These are phyloP conservation scores for Trichoderma simmonsii DNA, from an alignment of 2,329 filamentous ascomycete species.

Conservation along the genomic window DNA sequence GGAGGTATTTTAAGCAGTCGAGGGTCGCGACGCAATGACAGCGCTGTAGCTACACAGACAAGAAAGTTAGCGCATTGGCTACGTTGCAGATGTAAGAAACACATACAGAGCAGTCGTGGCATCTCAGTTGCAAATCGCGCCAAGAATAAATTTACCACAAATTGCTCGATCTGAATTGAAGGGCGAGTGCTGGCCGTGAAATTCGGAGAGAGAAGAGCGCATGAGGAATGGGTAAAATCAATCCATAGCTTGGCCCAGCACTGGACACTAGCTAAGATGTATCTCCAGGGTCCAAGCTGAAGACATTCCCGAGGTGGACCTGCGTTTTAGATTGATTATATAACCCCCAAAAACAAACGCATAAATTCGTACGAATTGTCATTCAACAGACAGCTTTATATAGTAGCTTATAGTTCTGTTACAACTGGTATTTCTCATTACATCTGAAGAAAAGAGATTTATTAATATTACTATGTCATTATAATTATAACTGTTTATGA, in stretches of 20 bases:
- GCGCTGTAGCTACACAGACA: conserved; percentile 49
- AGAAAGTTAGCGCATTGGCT: background rate
- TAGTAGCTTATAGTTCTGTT: background rate
- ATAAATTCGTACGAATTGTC: background rate
- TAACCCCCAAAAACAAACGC: background rate
- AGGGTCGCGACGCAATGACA: conserved; percentile 74
- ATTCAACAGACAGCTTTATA: background rate
- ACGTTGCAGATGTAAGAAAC: background rate
- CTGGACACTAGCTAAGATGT: background rate
- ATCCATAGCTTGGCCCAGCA: background rate
- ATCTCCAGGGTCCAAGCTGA: background rate
- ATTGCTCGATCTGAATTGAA: background rate
- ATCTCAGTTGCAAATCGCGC: background rate
- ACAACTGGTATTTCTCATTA: background rate
- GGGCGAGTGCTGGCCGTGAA: background rate
- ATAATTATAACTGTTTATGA: background rate
- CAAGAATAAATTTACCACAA: background rate
- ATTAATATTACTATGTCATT: background rate
- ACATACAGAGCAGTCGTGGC: conserved; percentile 20
- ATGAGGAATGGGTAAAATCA: background rate
- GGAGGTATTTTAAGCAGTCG: conserved; percentile 80
- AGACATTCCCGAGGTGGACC: background rate
- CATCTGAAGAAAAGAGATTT: background rate
- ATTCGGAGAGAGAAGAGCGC: background rate
- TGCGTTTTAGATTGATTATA: background rate